Base-by-base conservation (phyloP, 2,329 filamentous ascomycete species). In the Alternaria sp. region DNA sequence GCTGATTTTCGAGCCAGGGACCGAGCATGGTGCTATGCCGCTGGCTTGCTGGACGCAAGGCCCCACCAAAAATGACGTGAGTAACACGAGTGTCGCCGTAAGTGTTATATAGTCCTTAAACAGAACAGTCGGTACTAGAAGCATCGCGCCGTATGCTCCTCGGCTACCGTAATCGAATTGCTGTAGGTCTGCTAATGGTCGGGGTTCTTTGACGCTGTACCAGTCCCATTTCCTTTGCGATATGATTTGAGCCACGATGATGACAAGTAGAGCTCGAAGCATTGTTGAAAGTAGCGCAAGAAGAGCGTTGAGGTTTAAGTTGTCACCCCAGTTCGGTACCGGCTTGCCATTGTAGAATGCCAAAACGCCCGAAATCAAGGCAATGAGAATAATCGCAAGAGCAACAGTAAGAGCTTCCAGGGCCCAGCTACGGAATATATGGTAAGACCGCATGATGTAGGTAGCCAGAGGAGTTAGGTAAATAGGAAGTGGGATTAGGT, bases 221-320 rank as follows among this genome's bases (percentile, higher is more conserved):
- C 44, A 46, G 25, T 46, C 44, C 44, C 44, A 46, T 30, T 46
- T 46, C 10, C 44, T 46, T 7, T 46, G 44, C 12, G 44, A 46
- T 46, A 46, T 46, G 5, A 46, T 30, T 11, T 46, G 44, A 2
- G 44, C 44, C 5, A 30, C 44, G 0, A 28, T 46, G 5, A 30
- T 4, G 2, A 46, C 44, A 8, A 46, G 44, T 14, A 46, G 25
- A 12, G 44, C 44, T 4, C 44, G 25, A 3, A 46, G 25, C 11
- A 46, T 27, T 1, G 44, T 46, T 25, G 40, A 54, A 9, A 45
- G 11, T 8, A 54, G 40, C 9, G 40, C 52, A 14, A 54, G n/a
- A n/a, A 54, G 36, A 32, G 40, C 52, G 28, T 54, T 54, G n/a
- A 54, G 52, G 22, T 45, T 54, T 14, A 54, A n/a, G 4, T 45